Evolutionary conservation across 2,329 filamentous ascomycete species (phyloP), one percentile per base, ranked within the genome.

Genomic region (Paraconiothyrium sp.): DNA sequence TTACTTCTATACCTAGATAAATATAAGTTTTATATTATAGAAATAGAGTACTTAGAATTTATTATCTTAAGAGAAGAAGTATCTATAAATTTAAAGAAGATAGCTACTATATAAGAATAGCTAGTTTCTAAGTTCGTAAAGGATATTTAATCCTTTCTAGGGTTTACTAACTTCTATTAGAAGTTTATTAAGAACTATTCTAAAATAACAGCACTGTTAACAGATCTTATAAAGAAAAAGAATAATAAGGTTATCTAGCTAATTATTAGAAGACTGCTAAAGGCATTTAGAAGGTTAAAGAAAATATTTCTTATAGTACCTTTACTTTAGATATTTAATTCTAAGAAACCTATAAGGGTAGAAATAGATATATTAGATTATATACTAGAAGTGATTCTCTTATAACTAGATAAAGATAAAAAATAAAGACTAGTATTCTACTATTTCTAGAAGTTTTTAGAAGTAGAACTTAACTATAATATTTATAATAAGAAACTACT

Each of bases 361-460:
- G 27, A 30, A 30, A 30, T 30, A 30, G 27, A 30, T 6, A 6
- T 6, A 4, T 20, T 20, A 20, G 6, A 30, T 6, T 30, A 30
- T 30, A 30, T 30, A 30, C 1, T 30, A 30, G 27, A 20, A 30
- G 27, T 2, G 2, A 30, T 30, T 2, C 27, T 30, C 27, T 30
- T 59, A 35, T 37, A 55, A 4, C 51, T 24, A 35, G 44, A 58
- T 58, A 58, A 39, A 14, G 39, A 58, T 44, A 62, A 51, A 34
- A 78, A 70, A 44, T 60, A 57, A 46, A 52, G 51, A 56, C 58
- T 46, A 46, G 50, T 67, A 22, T 57, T 62, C 67, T 41, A 69
- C 76, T 59, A 76, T 74, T 56, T 56, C 70, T 24, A 57, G 50
- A 57, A 60, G 30, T 60, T 54, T 20, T 59, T 41, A 39, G 27